Percentiles rank a stretch among this genome's conserved stretches.
These are phyloP conservation scores for Skeletonema menzelii DNA, from an alignment of 108 stramenopile species.

Conservation along the genomic window DNA sequence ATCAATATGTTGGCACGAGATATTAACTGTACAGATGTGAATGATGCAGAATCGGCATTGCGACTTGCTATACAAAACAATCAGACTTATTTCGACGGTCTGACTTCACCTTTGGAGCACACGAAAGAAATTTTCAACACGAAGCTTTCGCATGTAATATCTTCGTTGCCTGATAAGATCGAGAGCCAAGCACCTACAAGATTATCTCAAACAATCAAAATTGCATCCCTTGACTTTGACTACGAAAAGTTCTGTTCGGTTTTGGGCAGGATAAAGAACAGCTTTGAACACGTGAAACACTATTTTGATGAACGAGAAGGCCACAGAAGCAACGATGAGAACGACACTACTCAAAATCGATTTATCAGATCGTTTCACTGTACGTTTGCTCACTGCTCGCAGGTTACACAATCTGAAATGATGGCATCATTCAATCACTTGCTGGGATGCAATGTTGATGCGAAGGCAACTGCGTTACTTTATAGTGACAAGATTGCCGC, in stretches of 20 bases:
- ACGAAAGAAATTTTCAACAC: constrained; percentile 38
- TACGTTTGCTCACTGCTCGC: constrained; percentile 15
- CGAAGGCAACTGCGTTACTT: constrained; percentile 13
- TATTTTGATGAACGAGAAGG: constrained; percentile 19
- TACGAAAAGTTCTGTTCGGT: neutral
- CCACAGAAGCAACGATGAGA: constrained; percentile 19
- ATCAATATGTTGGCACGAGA: constrained; percentile 47
- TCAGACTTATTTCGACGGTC: constrained; percentile 16
- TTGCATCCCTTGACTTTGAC: constrained; percentile 58
- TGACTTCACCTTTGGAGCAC: constrained; percentile 30
- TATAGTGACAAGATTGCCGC: constrained; percentile 52
- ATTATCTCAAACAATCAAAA: constrained; percentile 30
- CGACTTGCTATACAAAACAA: constrained; percentile 31
- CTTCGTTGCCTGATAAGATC: constrained; percentile 16
- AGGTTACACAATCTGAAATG: constrained; percentile 12
- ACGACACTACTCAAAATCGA: constrained; percentile 17
- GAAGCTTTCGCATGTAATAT: constrained; percentile 30
- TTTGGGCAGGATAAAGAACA: constrained; percentile 12
- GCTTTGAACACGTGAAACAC: constrained; percentile 2
- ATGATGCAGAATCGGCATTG: constrained; percentile 33
- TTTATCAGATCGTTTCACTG: constrained; percentile 12
- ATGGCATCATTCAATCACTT: constrained; percentile 14
- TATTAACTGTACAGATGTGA: constrained; percentile 26
- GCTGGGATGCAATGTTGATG: constrained; percentile 7
- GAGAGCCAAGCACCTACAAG: neutral